phyloP scores from a whole-genome alignment of 176 grass and related monocot genomes.

The Rhynchospora breviuscula region DNA sequence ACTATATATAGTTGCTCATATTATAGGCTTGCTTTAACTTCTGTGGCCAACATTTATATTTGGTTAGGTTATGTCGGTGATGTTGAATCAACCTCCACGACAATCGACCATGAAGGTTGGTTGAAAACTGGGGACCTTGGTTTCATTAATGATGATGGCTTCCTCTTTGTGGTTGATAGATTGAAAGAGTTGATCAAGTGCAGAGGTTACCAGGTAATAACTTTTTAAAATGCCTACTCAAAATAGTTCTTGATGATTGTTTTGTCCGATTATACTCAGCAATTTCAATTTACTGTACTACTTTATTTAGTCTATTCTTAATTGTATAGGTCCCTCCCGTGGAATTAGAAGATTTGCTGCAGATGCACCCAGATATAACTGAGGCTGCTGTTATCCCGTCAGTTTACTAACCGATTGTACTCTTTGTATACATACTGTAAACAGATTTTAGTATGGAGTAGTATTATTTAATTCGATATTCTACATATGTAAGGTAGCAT shows the following conservation, averaged over 20 bases:
- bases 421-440: background rate
- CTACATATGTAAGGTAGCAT: background rate
- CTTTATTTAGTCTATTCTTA: background rate
- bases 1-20: background rate
- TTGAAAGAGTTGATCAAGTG: slow-evolving; percentile 50
- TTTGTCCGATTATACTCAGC: background rate
- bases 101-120: slow-evolving; percentile 37
- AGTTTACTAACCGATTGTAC: background rate
- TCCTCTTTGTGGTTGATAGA: slow-evolving; percentile 35
- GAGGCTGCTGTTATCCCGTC: slow-evolving; percentile 46
- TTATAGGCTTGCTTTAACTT: background rate
- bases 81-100: slow-evolving; percentile 25
- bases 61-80: slow-evolving; percentile 39
- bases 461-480: background rate
- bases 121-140: slow-evolving; percentile 45
- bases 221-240: background rate
- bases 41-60: background rate
- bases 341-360: slow-evolving; percentile 38
- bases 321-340: slow-evolving; percentile 38
- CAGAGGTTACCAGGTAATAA: slow-evolving; percentile 43
- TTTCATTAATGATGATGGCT: slow-evolving; percentile 40
- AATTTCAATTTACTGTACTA: background rate
- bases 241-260: no score
- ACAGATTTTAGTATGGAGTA: background rate
- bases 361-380: slow-evolving; percentile 18